These are phyloP conservation scores for Fusarium nelsonii DNA, from an alignment of 2,329 filamentous ascomycete species.

Conservation along the genomic window DNA sequence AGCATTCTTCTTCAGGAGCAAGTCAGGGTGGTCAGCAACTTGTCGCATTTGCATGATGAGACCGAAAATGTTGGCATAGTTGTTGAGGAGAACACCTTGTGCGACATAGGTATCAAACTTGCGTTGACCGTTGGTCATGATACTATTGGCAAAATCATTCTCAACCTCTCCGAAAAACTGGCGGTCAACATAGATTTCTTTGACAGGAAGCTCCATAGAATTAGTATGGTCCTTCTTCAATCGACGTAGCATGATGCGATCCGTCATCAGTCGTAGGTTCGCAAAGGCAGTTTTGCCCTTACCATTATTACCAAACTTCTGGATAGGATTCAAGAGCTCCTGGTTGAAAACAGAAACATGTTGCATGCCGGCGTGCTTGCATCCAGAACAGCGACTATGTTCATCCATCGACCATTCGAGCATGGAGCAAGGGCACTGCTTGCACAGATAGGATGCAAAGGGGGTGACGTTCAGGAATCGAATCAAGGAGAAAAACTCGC, in stretches of 20 bases:
- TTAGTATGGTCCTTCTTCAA: constrained; percentile 94
- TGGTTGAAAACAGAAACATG: constrained; percentile 83
- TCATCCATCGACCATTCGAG: constrained; percentile 86
- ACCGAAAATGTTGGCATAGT: constrained; percentile 99
- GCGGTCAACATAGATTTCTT: constrained; percentile 90
- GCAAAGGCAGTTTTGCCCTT: constrained; percentile 77
- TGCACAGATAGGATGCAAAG: constrained; percentile 95
- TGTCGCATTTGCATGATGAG: constrained; percentile 99
- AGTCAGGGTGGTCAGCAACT: constrained; percentile 94
- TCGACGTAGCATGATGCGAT: constrained; percentile 94
- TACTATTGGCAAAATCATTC: constrained; percentile 92
- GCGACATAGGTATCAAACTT: constrained; percentile 97
- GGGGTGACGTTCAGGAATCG: constrained; percentile 90
- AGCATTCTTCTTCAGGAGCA: constrained; percentile 88
- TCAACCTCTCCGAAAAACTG: constrained; percentile 98
- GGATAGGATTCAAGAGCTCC: constrained; percentile 88
- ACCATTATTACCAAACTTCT: constrained; percentile 69
- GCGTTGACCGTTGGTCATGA: constrained; percentile 91
- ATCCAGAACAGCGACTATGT: constrained; percentile 76
- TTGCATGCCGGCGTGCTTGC: constrained; percentile 61
- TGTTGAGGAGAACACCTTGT: constrained; percentile 93
- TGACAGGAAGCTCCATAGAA: constrained; percentile 95
- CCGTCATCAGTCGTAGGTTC: constrained; percentile 89
- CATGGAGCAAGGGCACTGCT: constrained; percentile 81
- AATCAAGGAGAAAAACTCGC: constrained; percentile 94